phyloP scores from a whole-genome alignment of 305 asterid genomes.

The Withania somnifera region DNA sequence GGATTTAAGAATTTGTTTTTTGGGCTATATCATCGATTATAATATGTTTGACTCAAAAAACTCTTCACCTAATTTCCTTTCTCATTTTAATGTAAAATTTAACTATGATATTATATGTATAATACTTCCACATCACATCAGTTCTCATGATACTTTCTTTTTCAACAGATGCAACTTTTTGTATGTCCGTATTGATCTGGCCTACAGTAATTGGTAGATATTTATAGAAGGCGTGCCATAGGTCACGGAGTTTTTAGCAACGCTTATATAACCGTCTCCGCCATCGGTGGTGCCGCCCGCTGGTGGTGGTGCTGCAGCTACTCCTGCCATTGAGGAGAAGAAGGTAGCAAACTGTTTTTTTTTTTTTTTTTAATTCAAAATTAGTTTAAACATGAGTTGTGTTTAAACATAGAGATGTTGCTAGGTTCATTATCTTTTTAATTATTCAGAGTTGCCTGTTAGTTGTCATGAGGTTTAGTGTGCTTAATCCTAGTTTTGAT shows the following conservation, averaged over 20 bases:
- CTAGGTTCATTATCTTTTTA: too few relatives aligned
- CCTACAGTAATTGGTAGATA: neutral
- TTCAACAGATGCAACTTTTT: neutral
- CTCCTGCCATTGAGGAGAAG: too few relatives aligned
- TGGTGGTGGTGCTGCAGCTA: too few relatives aligned
- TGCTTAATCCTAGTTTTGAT: neutral
- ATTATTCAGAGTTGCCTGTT: slow-evolving; percentile 11
- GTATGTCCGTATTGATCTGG: neutral
- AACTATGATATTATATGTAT: neutral
- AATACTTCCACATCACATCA: neutral
- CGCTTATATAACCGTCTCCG: too few relatives aligned
- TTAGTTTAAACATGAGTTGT: too few relatives aligned
- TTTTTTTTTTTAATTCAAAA: too few relatives aligned
- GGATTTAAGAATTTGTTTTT: neutral
- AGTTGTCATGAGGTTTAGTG: slow-evolving; percentile 4
- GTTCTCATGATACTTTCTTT: neutral
- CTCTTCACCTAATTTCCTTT: neutral
- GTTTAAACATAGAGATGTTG: too few relatives aligned
- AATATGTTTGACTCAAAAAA: neutral
- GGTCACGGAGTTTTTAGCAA: neutral
- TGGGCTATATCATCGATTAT: neutral
- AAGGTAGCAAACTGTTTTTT: too few relatives aligned
- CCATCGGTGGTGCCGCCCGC: too few relatives aligned
- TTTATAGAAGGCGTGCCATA: neutral
- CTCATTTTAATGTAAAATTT: neutral